Evolutionary conservation across 1,139 yeast genomes (phyloP).

Genomic region (Torulaspora globosa): DNA sequence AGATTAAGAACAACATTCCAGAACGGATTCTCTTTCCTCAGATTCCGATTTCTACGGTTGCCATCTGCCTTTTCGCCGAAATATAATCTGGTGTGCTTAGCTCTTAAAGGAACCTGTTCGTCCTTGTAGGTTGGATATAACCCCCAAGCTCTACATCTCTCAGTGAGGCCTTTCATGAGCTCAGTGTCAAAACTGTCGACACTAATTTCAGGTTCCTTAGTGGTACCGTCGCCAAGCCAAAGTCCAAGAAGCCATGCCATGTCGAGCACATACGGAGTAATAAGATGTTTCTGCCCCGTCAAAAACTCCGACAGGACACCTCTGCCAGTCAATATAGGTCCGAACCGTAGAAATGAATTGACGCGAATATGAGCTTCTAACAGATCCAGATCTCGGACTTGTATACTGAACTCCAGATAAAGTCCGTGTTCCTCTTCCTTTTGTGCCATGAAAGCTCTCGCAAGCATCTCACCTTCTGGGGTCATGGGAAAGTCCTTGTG

Average conservation of each 20-base stretch:
- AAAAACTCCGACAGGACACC: constrained; percentile 27
- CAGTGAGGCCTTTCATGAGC: constrained; percentile 25
- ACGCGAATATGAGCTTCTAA: constrained; percentile 32
- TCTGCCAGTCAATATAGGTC: constrained; percentile 38
- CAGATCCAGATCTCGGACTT: constrained; percentile 37
- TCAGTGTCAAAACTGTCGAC: constrained; percentile 29
- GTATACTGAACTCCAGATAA: constrained; percentile 38
- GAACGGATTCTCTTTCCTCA: constrained; percentile 28
- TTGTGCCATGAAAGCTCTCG: constrained; percentile 18
- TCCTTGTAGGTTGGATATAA: constrained; percentile 24
- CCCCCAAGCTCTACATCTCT: constrained; percentile 28
- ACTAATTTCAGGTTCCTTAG: constrained; percentile 31
- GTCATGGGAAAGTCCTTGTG: constrained; percentile 27
- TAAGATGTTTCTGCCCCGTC: constrained; percentile 24
- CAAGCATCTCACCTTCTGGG: constrained; percentile 21
- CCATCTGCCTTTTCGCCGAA: constrained; percentile 20
- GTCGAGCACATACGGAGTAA: constrained; percentile 22
- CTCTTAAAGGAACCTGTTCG: constrained; percentile 23
- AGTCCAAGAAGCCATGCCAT: constrained; percentile 39
- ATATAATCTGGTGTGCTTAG: constrained; percentile 28
- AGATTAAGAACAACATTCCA: constrained; percentile 24
- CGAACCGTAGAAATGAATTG: constrained; percentile 36
- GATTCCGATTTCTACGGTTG: constrained; percentile 18
- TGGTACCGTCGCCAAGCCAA: constrained; percentile 34
- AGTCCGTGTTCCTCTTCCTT: constrained; percentile 17